Base-by-base conservation (phyloP, 148 eudicot species). In the Rhododendron vialii region DNA sequence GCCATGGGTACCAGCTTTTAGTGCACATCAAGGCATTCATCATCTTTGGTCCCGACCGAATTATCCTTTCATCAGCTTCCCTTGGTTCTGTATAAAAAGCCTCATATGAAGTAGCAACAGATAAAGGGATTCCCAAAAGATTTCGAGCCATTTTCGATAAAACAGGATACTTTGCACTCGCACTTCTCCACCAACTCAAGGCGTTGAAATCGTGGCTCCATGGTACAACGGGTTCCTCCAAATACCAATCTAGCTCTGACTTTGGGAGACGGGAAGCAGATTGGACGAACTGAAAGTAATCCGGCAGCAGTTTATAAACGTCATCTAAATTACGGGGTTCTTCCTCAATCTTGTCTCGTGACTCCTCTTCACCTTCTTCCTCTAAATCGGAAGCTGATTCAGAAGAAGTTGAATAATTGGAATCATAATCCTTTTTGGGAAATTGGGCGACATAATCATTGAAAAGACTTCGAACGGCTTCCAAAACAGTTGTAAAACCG, bases 151-250 rank as follows among this genome's bases (percentile, higher is more conserved):
- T 84, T 43, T n/a, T 84, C 12, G 86, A 74, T 33, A 84, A 24
- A 7, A 59, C 75, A 26, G 80, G 80, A 73, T 47, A 71, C 80
- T 84, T 84, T 22, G 86, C 28, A 22, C 65, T 74, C 26, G 30
- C 63, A 17, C 14, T 14, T 73, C 61, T 84, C 80, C 86, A 84
- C 86, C 86, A 84, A 51, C 86, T 47, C 86, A 84, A 48, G 0
- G 20, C 51, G 7, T 71, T 41, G 33, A 73, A 84, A 30, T 84
- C 65, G 3, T 71, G 38, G 51, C 18, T 36, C 80, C 86, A 84
- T 41, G 79, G 30, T 8, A 73, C 3, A 24, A 84, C 63, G 45
- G 86, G 67, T 36, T 74, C 86, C 65, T 84, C 65, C 47, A 84
- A 84, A 47, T 84, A 84, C 80, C n/a, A 73, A 28, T 84, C 86